A percentile compares a stretch with the other conserved stretches of the same genome.
Evolutionary conservation across 2,329 filamentous ascomycete species (phyloP).

Genomic region (Trichophyton rubrum): DNA sequence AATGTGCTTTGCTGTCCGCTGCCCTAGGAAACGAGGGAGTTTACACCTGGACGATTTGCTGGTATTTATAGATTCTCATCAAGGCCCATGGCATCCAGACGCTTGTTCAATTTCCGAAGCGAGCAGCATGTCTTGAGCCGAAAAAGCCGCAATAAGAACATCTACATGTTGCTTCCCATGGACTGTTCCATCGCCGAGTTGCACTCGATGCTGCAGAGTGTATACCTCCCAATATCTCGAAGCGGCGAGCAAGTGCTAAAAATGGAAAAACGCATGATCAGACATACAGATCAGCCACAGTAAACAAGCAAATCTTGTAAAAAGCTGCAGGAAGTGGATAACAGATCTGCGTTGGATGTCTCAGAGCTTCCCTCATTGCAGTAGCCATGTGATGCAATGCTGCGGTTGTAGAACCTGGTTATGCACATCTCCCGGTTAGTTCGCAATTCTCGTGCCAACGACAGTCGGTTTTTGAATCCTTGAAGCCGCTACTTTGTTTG

Average conservation of each 20-base stretch:
- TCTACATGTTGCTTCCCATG: not conserved
- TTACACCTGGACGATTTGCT: not conserved
- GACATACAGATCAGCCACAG: not conserved
- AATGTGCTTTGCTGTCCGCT: not conserved
- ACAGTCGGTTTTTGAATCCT: not conserved
- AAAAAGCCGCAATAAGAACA: not conserved
- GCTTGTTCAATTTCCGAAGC: not conserved
- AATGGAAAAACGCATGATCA: not conserved
- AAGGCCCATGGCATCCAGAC: not conserved
- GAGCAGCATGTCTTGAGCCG: constrained; percentile 1
- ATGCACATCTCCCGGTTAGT: not conserved
- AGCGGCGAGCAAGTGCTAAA: not conserved
- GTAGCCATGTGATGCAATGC: not conserved
- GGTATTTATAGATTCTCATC: not conserved
- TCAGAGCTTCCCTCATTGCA: not conserved
- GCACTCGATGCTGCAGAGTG: not conserved
- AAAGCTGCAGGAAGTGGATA: not conserved
- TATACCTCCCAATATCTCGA: not conserved
- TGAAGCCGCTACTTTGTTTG: not conserved
- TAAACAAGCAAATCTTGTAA: not conserved
- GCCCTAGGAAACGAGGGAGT: not conserved
- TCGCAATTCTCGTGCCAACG: not conserved
- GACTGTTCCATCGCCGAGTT: constrained; percentile 2
- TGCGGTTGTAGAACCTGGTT: not conserved
- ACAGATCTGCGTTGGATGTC: not conserved